Conservation (phyloP, 805 yeast genomes). For the Candida argentea region DNA sequence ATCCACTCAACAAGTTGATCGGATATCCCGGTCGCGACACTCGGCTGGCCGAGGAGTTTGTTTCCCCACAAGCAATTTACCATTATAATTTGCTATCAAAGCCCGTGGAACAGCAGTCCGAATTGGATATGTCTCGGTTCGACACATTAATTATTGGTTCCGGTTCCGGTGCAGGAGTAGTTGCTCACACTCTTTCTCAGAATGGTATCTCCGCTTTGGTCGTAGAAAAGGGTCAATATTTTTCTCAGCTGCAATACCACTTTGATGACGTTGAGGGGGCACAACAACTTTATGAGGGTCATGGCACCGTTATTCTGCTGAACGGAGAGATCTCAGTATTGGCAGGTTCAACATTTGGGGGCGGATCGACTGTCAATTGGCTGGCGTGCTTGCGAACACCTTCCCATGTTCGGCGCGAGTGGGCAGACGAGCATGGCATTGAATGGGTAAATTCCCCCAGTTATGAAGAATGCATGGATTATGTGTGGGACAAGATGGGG, state of each 20-base stretch:
- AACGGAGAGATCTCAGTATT: slow-evolving; percentile 27
- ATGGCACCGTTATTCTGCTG: slow-evolving; percentile 24
- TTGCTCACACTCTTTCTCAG: slow-evolving; percentile 34
- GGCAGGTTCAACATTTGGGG: slow-evolving; percentile 49
- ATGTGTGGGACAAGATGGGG: slow-evolving; percentile 40
- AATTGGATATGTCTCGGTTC: slow-evolving; percentile 24
- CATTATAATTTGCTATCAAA: slow-evolving; percentile 22
- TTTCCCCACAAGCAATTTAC: slow-evolving; percentile 15
- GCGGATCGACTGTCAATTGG: slow-evolving; percentile 52
- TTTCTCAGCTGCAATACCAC: slow-evolving; percentile 21
- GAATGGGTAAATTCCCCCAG: slow-evolving; percentile 34
- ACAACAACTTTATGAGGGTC: slow-evolving; percentile 26
- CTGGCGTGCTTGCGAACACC: slow-evolving; percentile 42
- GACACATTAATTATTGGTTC: slow-evolving; percentile 43
- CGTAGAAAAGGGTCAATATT: slow-evolving; percentile 42
- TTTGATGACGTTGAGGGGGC: slow-evolving; percentile 29
- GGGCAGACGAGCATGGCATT: slow-evolving; percentile 36
- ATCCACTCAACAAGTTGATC: slow-evolving; percentile 24
- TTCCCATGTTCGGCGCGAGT: slow-evolving; percentile 39
- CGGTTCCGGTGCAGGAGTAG: slow-evolving; percentile 46
- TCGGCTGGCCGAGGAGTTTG: too few relatives aligned
- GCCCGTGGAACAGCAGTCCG: slow-evolving; percentile 17
- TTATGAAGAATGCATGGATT: slow-evolving; percentile 36
- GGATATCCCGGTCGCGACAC: slow-evolving; percentile 28
- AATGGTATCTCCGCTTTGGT: slow-evolving; percentile 36